Base-by-base conservation (phyloP, 768 basidiomycete genomes). In the Lentinula detonsa region DNA sequence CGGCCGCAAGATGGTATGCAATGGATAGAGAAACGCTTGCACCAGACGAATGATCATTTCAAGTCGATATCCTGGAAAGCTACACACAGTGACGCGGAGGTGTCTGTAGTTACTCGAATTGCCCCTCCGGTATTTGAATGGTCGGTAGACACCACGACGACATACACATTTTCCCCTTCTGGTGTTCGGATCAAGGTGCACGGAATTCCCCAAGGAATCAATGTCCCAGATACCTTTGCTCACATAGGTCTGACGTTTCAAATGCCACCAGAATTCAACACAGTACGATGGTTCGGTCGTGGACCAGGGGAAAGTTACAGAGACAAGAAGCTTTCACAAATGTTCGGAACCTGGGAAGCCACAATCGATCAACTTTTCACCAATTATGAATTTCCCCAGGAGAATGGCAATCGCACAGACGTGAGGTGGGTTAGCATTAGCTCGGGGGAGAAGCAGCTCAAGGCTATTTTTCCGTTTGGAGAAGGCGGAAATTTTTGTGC, bases 381-480 rank as follows among this genome's bases (percentile, higher is more conserved):
- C 70, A 73, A 39, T 57, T 64, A 51, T 75, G 67, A 57, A 78
- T 69, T 18, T 76, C 75, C 40, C 67, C 66, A 9, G 76, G 77
- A 37, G 77, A 67, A 49, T 65, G 64, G 65, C 75, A 79, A 63
- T 74, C 72, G 8, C 62, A 64, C 5, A 77, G 78, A 59, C 74
- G 73, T 62, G 35, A 31, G 62, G 13, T 62, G 62, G 62, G 62
- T 59, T 31, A 39, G 48, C 15, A 21, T 59, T 18, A 50, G 58
- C 46, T 55, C 53, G 15, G 54, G 39, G 13, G 31, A 57, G 7
- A 45, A 15, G 13, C 33, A 39, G 6, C 18, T 62, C n/a, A 58
- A 59, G 42, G 50, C 58, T 9, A 51, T 18, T n/a, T 62, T 62
- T 28, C 48, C 58, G 15, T 35, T 18, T 5, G 18, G 18, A 7